Conservation (phyloP, 192 early-diverging fungal genomes). For the Powellomyces hirtus region DNA sequence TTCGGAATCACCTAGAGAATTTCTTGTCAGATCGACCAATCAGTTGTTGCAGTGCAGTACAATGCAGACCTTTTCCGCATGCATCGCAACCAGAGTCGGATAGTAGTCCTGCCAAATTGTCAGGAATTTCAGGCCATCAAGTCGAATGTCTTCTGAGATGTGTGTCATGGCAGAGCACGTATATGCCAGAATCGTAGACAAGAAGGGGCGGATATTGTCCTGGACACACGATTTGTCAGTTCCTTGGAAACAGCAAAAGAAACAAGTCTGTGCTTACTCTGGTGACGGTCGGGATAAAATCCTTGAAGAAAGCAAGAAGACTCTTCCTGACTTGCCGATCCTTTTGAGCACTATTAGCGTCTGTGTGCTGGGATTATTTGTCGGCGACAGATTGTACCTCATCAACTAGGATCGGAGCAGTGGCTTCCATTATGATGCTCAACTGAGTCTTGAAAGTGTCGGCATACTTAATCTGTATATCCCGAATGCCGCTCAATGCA, state of each 20-base stretch:
- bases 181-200: constrained; percentile 73
- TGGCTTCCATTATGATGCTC: not conserved
- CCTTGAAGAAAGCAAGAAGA: constrained; percentile 16
- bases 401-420: not conserved
- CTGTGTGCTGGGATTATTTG: not conserved
- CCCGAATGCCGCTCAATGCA: not conserved
- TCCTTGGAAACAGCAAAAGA: not conserved
- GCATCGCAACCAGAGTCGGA: constrained; percentile 61
- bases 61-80: constrained; percentile 64
- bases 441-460: constrained; percentile 2
- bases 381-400: not conserved
- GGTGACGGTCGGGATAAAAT: constrained; percentile 14
- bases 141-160: constrained; percentile 81
- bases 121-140: constrained; percentile 76
- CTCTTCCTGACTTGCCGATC: constrained; percentile 24
- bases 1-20: constrained; percentile 65
- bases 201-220: constrained; percentile 73
- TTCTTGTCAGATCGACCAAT: no score
- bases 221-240: constrained; percentile 1
- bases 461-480: not conserved
- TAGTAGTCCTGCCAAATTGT: constrained; percentile 66
- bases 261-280: not conserved
- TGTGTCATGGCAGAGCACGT: constrained; percentile 87
- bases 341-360: constrained; percentile 18
- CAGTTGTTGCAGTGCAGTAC: no score